phyloP scores from a whole-genome alignment of 2,329 filamentous ascomycete genomes.

The Fonsecaea pugnacius region DNA sequence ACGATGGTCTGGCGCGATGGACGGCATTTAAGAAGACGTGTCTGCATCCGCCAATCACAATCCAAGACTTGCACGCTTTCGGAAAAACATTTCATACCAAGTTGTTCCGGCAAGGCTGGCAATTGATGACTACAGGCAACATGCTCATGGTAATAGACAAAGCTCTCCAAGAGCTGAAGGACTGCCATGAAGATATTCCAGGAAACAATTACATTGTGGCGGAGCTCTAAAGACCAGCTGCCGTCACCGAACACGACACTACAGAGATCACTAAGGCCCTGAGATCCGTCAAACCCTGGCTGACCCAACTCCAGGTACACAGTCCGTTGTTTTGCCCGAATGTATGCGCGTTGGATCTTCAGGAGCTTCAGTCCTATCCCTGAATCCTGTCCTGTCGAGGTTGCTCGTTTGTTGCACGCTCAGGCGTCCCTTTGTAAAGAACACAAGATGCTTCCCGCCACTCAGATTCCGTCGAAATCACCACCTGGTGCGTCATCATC shows the following conservation, averaged over 20 bases:
- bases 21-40: constrained; percentile 3
- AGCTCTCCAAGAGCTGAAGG: not conserved
- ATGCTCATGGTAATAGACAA: not conserved
- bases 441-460: constrained; percentile 14
- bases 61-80: not conserved
- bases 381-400: not conserved
- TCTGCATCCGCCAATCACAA: constrained; percentile 7
- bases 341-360: constrained; percentile 1
- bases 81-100: not conserved
- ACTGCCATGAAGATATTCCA: not conserved
- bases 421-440: constrained; percentile 2
- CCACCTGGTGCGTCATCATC: constrained; percentile 87
- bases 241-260: constrained; percentile 3
- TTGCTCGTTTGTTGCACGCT: not conserved
- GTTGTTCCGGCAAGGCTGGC: constrained; percentile 10
- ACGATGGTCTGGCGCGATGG: not conserved
- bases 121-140: not conserved
- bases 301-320: constrained; percentile 12
- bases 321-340: not conserved
- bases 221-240: constrained; percentile 13
- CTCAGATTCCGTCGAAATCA: constrained; percentile 92
- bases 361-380: not conserved
- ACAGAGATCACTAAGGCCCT: constrained; percentile 10
- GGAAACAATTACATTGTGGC: constrained; percentile 23
- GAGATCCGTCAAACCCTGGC: constrained; percentile 1